Evolutionary conservation across 208 protist species (phyloP).

Genomic region (Entamoeba nuttalli): DNA sequence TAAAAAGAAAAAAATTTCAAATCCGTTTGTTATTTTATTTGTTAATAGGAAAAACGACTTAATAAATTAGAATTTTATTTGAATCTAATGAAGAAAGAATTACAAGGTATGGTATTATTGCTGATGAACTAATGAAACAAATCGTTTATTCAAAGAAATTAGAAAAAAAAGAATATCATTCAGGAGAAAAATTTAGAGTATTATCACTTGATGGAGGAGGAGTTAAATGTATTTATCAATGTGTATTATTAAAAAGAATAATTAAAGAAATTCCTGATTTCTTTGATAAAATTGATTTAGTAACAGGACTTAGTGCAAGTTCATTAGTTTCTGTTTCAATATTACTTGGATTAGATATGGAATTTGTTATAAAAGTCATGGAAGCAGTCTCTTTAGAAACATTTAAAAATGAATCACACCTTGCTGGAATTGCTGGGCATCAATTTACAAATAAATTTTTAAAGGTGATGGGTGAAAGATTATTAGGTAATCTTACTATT

Average conservation of each 20-base stretch:
- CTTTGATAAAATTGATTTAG: neutral
- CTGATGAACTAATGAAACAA: neutral
- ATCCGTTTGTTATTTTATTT: neutral
- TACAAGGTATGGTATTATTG: neutral
- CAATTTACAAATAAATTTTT: neutral
- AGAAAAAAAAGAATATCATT: neutral
- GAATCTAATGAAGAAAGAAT: neutral
- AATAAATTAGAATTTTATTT: neutral
- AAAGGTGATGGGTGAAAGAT: neutral
- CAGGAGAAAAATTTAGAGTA: neutral
- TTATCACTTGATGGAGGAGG: neutral
- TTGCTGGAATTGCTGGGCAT: neutral
- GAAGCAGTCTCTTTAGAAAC: neutral
- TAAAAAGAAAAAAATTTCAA: neutral
- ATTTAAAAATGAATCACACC: neutral
- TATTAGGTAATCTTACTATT: neutral
- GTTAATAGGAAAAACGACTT: no score
- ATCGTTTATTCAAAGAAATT: neutral
- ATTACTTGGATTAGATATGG: neutral
- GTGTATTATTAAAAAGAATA: neutral
- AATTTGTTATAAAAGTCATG: neutral
- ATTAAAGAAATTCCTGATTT: neutral
- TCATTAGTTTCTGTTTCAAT: neutral
- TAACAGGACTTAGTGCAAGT: neutral
- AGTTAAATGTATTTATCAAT: neutral